phyloP scores from a whole-genome alignment of 2,329 filamentous ascomycete species.

The Fusarium xyrophilum region DNA sequence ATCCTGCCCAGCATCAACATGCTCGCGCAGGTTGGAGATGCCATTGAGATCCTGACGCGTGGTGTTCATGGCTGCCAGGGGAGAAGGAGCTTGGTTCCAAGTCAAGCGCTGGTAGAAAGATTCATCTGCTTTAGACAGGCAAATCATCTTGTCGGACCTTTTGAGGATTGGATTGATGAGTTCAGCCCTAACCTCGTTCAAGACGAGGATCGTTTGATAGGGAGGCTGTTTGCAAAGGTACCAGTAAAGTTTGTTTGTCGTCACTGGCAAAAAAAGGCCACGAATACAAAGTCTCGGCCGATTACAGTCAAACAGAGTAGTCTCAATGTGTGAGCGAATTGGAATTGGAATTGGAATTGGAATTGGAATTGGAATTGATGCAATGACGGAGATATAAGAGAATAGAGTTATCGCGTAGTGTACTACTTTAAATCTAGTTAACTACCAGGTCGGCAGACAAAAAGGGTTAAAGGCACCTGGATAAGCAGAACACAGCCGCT shows the following conservation, averaged over 20 bases:
- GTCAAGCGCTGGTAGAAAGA: slow-evolving; percentile 54
- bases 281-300: not conserved
- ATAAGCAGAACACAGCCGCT: slow-evolving; percentile 12
- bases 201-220: not conserved
- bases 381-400: slow-evolving; percentile 4
- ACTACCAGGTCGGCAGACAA: slow-evolving; percentile 12
- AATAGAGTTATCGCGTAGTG: slow-evolving; percentile 8
- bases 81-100: slow-evolving; percentile 62
- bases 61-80: slow-evolving; percentile 56
- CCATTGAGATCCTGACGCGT: slow-evolving; percentile 64
- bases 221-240: slow-evolving; percentile 1
- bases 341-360: no score
- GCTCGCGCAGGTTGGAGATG: slow-evolving; percentile 58
- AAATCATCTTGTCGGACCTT: slow-evolving; percentile 52
- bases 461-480: slow-evolving; percentile 30
- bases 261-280: slow-evolving; percentile 14
- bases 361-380: not conserved
- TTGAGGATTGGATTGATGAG: not conserved
- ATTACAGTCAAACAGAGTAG: slow-evolving; percentile 2
- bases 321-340: not conserved
- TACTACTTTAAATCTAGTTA: slow-evolving; percentile 7
- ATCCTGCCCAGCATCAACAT: slow-evolving; percentile 48
- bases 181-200: not conserved
- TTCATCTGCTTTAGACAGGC: slow-evolving; percentile 62
- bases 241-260: not conserved